Base-by-base conservation (phyloP, 2,329 filamentous ascomycete species). In the Claviceps capensis region DNA sequence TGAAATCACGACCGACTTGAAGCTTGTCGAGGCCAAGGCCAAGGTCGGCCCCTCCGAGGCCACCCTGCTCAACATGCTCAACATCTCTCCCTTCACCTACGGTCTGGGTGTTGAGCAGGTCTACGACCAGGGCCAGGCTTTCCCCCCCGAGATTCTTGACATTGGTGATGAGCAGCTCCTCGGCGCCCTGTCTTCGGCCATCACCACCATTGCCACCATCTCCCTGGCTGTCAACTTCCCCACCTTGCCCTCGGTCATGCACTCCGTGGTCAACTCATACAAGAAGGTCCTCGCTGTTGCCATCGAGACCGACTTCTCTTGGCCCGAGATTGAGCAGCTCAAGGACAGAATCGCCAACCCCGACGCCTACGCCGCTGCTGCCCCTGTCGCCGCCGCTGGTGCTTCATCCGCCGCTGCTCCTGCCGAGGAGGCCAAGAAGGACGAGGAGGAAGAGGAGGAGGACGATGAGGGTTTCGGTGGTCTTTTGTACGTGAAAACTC, bases 281-380 rank as follows among this genome's bases (percentile, higher is more conserved):
- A 98, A 98, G 89, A 96, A 95, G 69, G 76, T 86, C 61, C 77
- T 97, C 62, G 79, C 93, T 61, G 83, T 96, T 65, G 94, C 93
- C 65, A 72, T 98, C 66, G 81, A 83, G 74, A 96, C 88, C 64
- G 90, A 95, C 62, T 85, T 85, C 80, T 85, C 82, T 74, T 98
- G 93, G 91, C 83, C 90, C 65, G 88, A 88, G 74, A 95, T 98
- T 67, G 83, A 94, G 67, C 81, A 95, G 76, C 86, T 98, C 77
- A 98, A 98, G 86, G 93, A 98, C 78, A 89, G 93, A 72, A 96
- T 98, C 67, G 88, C 88, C 76, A 97, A 98, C 83, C 94, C 94
- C 63, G 93, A 98, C 52, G 88, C 88, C 52, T 98, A 97, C 72
- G 93, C 91, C 59, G 71, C 88, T 48, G 77, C 90, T 60, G 88